Evolutionary conservation across 176 grass and related monocot genomes (phyloP).

Genomic region (Echinochloa phyllopogon): DNA sequence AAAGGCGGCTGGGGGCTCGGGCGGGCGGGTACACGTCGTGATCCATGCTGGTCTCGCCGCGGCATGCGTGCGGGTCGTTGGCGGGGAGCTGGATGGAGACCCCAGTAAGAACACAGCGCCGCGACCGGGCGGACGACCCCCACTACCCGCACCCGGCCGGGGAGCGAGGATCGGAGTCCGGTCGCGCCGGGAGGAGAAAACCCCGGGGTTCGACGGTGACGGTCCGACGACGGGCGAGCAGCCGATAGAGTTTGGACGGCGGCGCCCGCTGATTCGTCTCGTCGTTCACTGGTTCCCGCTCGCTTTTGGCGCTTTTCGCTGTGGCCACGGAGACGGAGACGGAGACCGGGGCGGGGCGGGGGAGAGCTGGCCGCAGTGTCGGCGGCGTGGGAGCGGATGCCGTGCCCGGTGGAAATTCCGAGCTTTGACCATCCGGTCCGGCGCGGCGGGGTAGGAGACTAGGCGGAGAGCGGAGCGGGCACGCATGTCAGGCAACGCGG

Average conservation of each 20-base stretch:
- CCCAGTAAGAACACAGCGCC: slow-evolving; percentile 24
- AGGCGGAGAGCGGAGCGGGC: neutral
- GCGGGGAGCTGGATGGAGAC: neutral
- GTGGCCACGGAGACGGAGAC: neutral
- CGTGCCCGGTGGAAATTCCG: neutral
- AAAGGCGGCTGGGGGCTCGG: neutral
- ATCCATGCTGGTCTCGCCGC: neutral
- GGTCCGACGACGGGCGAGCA: neutral
- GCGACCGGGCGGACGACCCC: neutral
- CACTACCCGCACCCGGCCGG: too few species aligned
- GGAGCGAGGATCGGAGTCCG: neutral
- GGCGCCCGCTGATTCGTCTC: neutral
- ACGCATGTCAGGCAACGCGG: neutral
- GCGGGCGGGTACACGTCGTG: neutral
- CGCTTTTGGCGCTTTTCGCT: neutral
- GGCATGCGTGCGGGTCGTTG: neutral
- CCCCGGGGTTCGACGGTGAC: neutral
- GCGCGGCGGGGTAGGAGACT: neutral
- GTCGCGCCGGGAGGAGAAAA: neutral
- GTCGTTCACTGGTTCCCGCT: neutral
- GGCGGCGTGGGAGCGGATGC: slow-evolving; percentile 20
- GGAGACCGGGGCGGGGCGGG: too few species aligned
- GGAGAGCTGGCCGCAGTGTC: neutral
- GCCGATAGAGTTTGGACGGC: neutral
- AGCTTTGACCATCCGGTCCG: neutral